Evolutionary conservation across 495 filamentous ascomycete genomes (phyloP), one percentile per base, ranked within the genome.

Genomic region (Endocarpon pusillum): DNA sequence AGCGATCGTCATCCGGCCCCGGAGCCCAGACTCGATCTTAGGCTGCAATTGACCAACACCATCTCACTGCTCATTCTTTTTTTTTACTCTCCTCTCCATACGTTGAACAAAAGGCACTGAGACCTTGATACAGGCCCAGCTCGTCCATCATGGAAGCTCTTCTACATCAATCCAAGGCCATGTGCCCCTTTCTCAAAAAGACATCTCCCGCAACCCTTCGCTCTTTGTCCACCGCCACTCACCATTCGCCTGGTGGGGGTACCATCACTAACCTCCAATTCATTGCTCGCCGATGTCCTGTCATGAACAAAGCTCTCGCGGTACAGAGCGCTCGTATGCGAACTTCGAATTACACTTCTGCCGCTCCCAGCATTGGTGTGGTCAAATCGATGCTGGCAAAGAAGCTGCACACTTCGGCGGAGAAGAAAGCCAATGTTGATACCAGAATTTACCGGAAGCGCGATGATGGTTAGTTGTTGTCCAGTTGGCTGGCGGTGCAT

Each of bases 181-280:
- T 96, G 75, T 97, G 89, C 55, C 89, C 89, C 33, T 96, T 97
- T 59, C 72, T 97, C 54, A 85, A 80, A 64, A 91, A 87, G 55
- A 82, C 87, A 8, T 85, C 86, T 1, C 81, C 85, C 40, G 72
- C 80, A 45, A 80, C 83, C 20, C 72, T 97, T 36, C 85, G 89
- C 38, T 77, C 84, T 36, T 69, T 97, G 39, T 82, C 87, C 11
- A 93, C 84, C 34, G 73, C 82, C 16, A 69, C 78, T 46, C 68
- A 76, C 45, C 60, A 66, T 32, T 83, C 75, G 30, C 75, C 74
- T 19, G 78, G 83, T 41, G 87, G 85, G 33, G 82, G 86, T 42
- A 81, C 78, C 54, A 94, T 96, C 73, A 93, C 85, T 45, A 96
- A 94, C 59, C 71, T 97, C 42, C 91, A 94, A 66, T 72, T 89